A percentile compares a stretch with the other conserved stretches of the same genome.
Evolutionary conservation across 2,329 filamentous ascomycete genomes (phyloP).

Genomic region (Sporothrix euskadiensis): DNA sequence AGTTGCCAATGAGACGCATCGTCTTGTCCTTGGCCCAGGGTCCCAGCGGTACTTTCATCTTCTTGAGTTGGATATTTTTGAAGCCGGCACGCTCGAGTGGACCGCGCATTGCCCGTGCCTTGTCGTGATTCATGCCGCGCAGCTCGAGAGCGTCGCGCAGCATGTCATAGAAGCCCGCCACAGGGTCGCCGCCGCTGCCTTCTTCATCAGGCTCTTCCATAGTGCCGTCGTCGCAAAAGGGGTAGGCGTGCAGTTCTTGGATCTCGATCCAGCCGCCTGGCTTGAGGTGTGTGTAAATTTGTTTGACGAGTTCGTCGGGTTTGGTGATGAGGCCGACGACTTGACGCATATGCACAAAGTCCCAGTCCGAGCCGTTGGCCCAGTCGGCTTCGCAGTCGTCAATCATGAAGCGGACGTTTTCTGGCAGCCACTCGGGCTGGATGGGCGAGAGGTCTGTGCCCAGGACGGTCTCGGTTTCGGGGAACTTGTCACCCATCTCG

Average conservation of each 20-base stretch:
- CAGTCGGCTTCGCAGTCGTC: constrained; percentile 64
- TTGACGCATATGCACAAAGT: constrained; percentile 56
- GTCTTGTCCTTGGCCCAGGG: constrained; percentile 46
- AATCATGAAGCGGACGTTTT: constrained; percentile 62
- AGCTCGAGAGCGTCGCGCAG: constrained; percentile 38
- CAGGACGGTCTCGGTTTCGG: constrained; percentile 43
- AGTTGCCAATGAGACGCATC: constrained; percentile 44
- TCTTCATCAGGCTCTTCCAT: constrained; percentile 37
- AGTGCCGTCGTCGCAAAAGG: constrained; percentile 48
- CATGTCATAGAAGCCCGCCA: constrained; percentile 39
- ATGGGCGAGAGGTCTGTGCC: constrained; percentile 50
- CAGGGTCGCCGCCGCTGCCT: constrained; percentile 36
- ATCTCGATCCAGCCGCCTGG: constrained; percentile 55
- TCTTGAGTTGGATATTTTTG: constrained; percentile 42
- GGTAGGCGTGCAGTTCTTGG: constrained; percentile 47
- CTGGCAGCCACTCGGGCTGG: constrained; percentile 53
- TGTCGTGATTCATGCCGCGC: constrained; percentile 31
- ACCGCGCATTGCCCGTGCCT: constrained; percentile 37
- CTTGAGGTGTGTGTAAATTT: constrained; percentile 42
- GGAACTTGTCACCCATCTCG: constrained; percentile 48
- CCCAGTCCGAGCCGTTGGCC: constrained; percentile 54
- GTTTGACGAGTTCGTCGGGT: constrained; percentile 44
- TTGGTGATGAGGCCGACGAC: constrained; percentile 55
- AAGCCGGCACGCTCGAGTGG: constrained; percentile 47
- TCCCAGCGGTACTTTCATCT: constrained; percentile 49